A percentile compares a stretch with the other conserved stretches of the same genome.
Evolutionary conservation across 83 land plant genomes (phyloP).

Genomic region (Picea abies): DNA sequence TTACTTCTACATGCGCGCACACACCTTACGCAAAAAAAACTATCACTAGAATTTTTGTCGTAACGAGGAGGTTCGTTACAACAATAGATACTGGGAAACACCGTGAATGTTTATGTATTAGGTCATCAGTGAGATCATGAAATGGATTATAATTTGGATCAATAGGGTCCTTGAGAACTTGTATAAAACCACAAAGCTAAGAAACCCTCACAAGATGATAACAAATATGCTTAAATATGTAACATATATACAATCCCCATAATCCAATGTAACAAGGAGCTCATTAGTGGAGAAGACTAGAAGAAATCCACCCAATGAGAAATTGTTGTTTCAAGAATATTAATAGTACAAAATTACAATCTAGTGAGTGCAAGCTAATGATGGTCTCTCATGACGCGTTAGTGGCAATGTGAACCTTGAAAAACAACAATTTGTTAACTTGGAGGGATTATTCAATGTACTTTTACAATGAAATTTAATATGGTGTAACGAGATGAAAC

Average conservation of each 20-base stretch:
- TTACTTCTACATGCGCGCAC: no score
- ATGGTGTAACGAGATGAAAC: no score
- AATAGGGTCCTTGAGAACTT: slow-evolving; percentile 94
- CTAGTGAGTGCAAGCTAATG: no score
- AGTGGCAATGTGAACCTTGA: no score
- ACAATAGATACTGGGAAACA: slow-evolving; percentile 87
- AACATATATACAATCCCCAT: slow-evolving; percentile 97
- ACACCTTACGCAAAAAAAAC: no score
- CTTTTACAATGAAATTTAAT: no score
- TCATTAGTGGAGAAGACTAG: slow-evolving; percentile 79
- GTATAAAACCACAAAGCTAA: slow-evolving; percentile 87
- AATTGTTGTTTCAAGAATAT: slow-evolving; percentile 77
- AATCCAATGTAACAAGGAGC: slow-evolving; percentile 92
- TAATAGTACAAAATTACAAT: slow-evolving; percentile 93
- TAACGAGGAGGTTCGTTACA: no score
- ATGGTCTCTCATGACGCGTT: no score
- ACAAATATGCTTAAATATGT: slow-evolving; percentile 96
- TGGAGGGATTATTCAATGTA: no score
- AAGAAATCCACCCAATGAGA: slow-evolving; percentile 82
- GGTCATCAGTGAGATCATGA: slow-evolving; percentile 95
- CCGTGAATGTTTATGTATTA: slow-evolving; percentile 95
- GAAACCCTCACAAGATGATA: slow-evolving; percentile 87
- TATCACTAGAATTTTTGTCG: no score
- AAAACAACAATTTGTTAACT: no score
- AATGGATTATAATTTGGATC: slow-evolving; percentile 99